These are phyloP conservation scores for Patellifolia procumbens DNA, from an alignment of 179 eudicot species.

Conservation along the genomic window DNA sequence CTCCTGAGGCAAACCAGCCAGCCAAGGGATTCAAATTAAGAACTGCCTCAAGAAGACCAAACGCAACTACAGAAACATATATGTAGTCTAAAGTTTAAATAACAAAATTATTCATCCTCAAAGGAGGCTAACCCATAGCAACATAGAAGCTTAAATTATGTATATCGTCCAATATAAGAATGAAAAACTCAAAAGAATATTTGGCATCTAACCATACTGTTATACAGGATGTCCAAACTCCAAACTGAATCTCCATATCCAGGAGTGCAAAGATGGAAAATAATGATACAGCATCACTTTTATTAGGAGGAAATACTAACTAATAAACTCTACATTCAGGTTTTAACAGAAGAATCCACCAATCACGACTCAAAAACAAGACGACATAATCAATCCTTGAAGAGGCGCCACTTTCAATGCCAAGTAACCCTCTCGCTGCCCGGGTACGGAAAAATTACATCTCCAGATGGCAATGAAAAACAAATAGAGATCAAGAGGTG, in stretches of 20 bases:
- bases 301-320: slow-evolving; percentile 24
- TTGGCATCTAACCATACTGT: slow-evolving; percentile 28
- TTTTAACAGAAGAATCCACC: slow-evolving; percentile 22
- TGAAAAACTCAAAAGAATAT: slow-evolving; percentile 22
- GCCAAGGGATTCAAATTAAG: too few species aligned
- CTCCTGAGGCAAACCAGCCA: too few species aligned
- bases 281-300: slow-evolving; percentile 35
- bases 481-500: slow-evolving; percentile 12
- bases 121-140: neutral
- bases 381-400: slow-evolving; percentile 22
- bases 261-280: slow-evolving; percentile 31
- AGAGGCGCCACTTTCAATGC: slow-evolving; percentile 29
- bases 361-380: slow-evolving; percentile 29
- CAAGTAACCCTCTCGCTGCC: slow-evolving; percentile 30
- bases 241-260: slow-evolving; percentile 36
- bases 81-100: neutral
- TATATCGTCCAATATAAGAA: slow-evolving; percentile 4
- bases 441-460: slow-evolving; percentile 22
- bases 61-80: neutral
- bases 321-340: slow-evolving; percentile 33
- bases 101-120: neutral
- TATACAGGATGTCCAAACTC: slow-evolving; percentile 35
- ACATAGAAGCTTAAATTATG: neutral
- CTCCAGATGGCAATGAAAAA: slow-evolving; percentile 22
- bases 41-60: neutral